A percentile compares a stretch with the other conserved stretches of the same genome.
phyloP scores from a whole-genome alignment of 345 rosid genomes.

The Arabidopsis suecica region DNA sequence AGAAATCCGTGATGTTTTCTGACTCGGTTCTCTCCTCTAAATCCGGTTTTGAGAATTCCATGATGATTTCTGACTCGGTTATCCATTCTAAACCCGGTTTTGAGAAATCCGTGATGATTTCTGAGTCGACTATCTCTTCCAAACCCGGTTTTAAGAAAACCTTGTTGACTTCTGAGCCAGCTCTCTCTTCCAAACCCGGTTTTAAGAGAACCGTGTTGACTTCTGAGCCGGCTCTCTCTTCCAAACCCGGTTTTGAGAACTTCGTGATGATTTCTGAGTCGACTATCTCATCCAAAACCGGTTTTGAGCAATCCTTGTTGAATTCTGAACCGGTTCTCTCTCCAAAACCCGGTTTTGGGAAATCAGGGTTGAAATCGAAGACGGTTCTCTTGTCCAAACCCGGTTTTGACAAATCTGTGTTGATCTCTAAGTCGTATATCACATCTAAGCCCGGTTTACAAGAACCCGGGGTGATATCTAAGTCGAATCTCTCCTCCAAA shows the following conservation, averaged over 20 bases:
- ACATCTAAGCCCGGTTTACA: neutral
- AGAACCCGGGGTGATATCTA: neutral
- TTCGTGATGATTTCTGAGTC: neutral
- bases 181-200: neutral
- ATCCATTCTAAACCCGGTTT: neutral
- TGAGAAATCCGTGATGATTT: neutral
- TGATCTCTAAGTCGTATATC: neutral
- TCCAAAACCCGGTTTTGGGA: neutral
- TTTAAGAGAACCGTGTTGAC: neutral
- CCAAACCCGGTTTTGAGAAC: neutral
- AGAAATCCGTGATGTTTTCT: neutral
- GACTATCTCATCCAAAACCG: neutral
- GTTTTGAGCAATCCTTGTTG: neutral
- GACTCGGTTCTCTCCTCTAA: conserved; percentile 29
- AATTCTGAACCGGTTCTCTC: neutral
- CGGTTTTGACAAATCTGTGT: neutral
- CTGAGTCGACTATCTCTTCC: neutral
- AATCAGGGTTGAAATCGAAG: neutral
- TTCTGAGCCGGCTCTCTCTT: neutral
- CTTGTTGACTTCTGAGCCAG: neutral
- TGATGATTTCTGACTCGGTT: neutral
- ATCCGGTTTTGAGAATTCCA: conserved; percentile 6
- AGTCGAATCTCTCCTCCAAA: neutral
- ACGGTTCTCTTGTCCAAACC: neutral
- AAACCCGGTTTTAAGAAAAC: conserved; percentile 9